phyloP scores from a whole-genome alignment of 192 early-diverging fungal species.

The Gamsiella multidivaricata region DNA sequence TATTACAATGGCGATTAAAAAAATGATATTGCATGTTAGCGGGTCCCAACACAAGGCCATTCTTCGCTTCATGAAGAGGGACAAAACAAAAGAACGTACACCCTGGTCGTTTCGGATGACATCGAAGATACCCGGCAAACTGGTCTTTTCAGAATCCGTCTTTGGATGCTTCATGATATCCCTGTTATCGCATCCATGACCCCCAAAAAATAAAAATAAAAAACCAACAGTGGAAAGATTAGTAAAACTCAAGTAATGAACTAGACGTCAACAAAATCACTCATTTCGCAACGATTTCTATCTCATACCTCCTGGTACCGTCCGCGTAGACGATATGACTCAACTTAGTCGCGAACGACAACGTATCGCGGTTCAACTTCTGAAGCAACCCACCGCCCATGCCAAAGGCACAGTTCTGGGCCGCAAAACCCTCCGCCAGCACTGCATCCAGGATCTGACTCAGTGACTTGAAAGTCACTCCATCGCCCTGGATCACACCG shows the following conservation, averaged over 20 bases:
- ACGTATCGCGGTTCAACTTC: conserved; percentile 87
- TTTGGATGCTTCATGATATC: conserved; percentile 93
- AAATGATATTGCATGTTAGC: too few species aligned
- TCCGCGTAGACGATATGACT: conserved; percentile 73
- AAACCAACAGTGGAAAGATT: neutral
- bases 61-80: neutral
- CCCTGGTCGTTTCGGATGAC: conserved; percentile 56
- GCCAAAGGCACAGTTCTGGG: conserved; percentile 81
- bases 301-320: conserved; percentile 63
- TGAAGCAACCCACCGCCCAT: conserved; percentile 91
- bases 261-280: neutral
- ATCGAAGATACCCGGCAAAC: conserved; percentile 77
- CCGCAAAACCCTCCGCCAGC: conserved; percentile 70
- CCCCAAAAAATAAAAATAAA: neutral
- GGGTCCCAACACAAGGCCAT: too few species aligned
- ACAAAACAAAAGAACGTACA: conserved; percentile 27
- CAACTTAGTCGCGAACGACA: conserved; percentile 90
- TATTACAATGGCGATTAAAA: conserved; percentile 18
- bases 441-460: conserved; percentile 67
- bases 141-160: conserved; percentile 74
- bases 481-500: conserved; percentile 89
- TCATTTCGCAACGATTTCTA: neutral
- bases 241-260: too few species aligned
- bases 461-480: conserved; percentile 68
- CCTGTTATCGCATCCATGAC: conserved; percentile 26